Base-by-base conservation (phyloP, 208 protist genomes). In the Crithidia expoeki region DNA sequence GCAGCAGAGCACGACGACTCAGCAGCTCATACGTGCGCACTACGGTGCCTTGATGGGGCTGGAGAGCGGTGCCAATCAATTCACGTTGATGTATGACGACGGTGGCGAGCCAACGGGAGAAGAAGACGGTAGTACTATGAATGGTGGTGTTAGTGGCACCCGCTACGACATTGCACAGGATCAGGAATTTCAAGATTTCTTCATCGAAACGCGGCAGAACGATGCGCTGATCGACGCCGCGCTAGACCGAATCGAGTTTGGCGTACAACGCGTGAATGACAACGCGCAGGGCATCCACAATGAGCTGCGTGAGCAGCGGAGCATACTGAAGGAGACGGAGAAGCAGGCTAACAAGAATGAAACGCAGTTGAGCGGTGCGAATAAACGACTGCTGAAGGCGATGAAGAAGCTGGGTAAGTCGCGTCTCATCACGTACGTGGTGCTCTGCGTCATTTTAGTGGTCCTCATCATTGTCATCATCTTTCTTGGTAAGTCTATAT, bases 321-420 rank as follows among this genome's bases (percentile, higher is more conserved):
- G 68, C 12, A 61, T 83, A 19, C 64, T 90, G 21, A 58, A 84
- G 17, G 55, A 64, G 21, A 72, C 72, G 27, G 71, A 86, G 7
- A 68, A 74, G 57, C 76, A 83, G 47, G 71, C 84, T 10, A 68
- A 84, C n/a, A 38, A 63, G 46, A 76, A 84, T 51, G 76, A 89
- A 47, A 63, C 44, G 36, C 62, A 84, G 14, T 49, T 93, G 55
- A 57, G 38, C 12, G 66, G 68, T 11, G 44, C 90, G 55, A 89
- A 89, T 32, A 38, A 46, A 23, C 83, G 72, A 33, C 28, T 90
- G 49, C 53, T 68, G 47, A 74, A 83, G 33, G 58, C 77, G 14
- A 84, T 93, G 19, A 57, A 80, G 33, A 83, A 80, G 53, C 58
- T 89, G 14, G 85, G 72, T 32, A 86, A 86, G 55, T 80, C 84